Evolutionary conservation across 805 yeast genomes (phyloP).

Genomic region (Nakazawaea populi): DNA sequence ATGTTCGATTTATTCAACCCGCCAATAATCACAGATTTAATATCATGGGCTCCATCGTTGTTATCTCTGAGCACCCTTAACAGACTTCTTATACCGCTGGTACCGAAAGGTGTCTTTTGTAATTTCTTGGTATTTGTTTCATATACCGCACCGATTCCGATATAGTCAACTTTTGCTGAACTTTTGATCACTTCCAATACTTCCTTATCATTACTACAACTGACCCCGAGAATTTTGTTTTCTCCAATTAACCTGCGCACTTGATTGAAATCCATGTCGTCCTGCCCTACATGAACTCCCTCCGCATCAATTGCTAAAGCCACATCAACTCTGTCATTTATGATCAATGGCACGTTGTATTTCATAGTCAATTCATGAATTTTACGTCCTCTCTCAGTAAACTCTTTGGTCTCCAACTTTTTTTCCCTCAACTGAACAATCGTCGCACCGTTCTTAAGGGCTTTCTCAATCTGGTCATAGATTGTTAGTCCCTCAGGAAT

Average conservation of each 20-base stretch:
- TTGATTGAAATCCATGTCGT: conserved; percentile 61
- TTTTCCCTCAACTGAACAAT: conserved; percentile 84
- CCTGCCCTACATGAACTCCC: conserved; percentile 91
- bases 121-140: conserved; percentile 66
- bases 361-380: conserved; percentile 58
- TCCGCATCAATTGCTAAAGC: conserved; percentile 88
- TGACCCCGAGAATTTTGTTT: conserved; percentile 72
- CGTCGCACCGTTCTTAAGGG: conserved; percentile 71
- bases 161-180: conserved; percentile 56
- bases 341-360: conserved; percentile 67
- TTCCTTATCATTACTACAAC: conserved; percentile 59
- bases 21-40: conserved; percentile 74
- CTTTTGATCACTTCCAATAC: conserved; percentile 41
- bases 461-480: conserved; percentile 53
- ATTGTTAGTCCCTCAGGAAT: conserved; percentile 56
- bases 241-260: conserved; percentile 67
- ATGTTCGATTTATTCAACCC: conserved; percentile 66
- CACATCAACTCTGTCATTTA: conserved; percentile 83
- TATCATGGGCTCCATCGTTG: conserved; percentile 21
- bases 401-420: conserved; percentile 57
- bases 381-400: conserved; percentile 52
- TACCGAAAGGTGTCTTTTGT: conserved; percentile 57
- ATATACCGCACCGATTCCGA: conserved; percentile 80
- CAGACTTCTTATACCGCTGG: conserved; percentile 55
- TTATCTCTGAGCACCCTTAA: conserved; percentile 37